A percentile compares a stretch with the other conserved stretches of the same genome.
These are phyloP conservation scores for Globisporangium middletonii DNA, from an alignment of 352 stramenopile species.

Conservation along the genomic window DNA sequence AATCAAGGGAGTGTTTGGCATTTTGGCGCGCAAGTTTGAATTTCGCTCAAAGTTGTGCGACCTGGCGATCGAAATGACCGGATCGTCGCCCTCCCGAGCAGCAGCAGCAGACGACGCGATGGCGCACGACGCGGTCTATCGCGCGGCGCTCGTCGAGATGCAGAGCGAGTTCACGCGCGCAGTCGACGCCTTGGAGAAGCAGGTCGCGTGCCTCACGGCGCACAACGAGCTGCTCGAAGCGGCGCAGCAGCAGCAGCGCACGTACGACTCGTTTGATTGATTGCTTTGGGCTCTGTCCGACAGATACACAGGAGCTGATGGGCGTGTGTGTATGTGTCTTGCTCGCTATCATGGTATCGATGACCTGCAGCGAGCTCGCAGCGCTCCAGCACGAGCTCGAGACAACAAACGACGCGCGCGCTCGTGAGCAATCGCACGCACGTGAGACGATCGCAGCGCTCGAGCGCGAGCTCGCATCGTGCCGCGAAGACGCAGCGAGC, in stretches of 20 bases:
- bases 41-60: too few species aligned
- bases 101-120: too few species aligned
- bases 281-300: too few species aligned
- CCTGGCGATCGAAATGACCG: too few species aligned
- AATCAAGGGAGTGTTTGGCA: too few species aligned
- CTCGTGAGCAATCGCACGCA: slow-evolving; percentile 9
- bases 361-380: slow-evolving; percentile 8
- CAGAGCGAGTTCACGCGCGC: slow-evolving; percentile 55
- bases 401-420: slow-evolving; percentile 11
- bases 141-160: slow-evolving; percentile 46
- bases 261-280: slow-evolving; percentile 1
- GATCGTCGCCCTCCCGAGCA: too few species aligned
- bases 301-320: too few species aligned
- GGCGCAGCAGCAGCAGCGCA: slow-evolving; percentile 13
- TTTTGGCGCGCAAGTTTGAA: too few species aligned
- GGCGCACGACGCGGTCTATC: slow-evolving; percentile 28
- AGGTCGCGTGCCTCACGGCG: slow-evolving; percentile 30
- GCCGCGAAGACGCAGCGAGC: slow-evolving; percentile 12
- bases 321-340: not conserved
- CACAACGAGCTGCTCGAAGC: slow-evolving; percentile 44
- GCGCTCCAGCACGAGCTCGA: slow-evolving; percentile 14
- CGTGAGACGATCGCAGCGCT: slow-evolving; percentile 12
- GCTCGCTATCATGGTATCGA: not conserved
- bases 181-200: slow-evolving; percentile 49
- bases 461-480: slow-evolving; percentile 18